Evolutionary conservation across 2,329 filamentous ascomycete species (phyloP).

Genomic region (Neodidymelliopsis sp.): DNA sequence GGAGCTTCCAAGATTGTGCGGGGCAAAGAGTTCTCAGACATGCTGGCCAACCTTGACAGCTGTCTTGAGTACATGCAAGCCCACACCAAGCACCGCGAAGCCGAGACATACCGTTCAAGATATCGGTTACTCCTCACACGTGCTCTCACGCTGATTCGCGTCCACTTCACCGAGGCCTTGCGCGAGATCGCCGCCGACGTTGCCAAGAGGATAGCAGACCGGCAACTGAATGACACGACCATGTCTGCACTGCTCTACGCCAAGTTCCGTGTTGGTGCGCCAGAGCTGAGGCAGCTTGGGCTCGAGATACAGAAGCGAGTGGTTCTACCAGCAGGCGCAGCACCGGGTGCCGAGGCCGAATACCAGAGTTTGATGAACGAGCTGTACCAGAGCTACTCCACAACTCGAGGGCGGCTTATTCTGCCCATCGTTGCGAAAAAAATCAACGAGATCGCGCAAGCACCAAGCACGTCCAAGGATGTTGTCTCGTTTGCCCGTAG

Average conservation of each 20-base stretch:
- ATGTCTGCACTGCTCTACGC: constrained; percentile 75
- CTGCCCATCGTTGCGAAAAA: constrained; percentile 70
- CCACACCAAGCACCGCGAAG: constrained; percentile 85
- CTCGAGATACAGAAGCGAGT: constrained; percentile 73
- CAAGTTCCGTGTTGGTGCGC: constrained; percentile 72
- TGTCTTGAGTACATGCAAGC: constrained; percentile 92
- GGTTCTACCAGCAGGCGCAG: constrained; percentile 65
- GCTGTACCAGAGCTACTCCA: constrained; percentile 68
- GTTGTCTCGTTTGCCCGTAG: constrained; percentile 70
- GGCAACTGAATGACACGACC: constrained; percentile 74
- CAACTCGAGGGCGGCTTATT: constrained; percentile 65
- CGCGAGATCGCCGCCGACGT: constrained; percentile 69
- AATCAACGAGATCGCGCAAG: constrained; percentile 62
- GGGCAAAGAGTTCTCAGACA: constrained; percentile 83
- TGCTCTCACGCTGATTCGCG: constrained; percentile 70
- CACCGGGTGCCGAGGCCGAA: constrained; percentile 66
- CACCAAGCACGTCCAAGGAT: constrained; percentile 67
- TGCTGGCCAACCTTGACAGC: constrained; percentile 84
- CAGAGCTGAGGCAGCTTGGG: constrained; percentile 70
- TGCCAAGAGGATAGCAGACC: constrained; percentile 68
- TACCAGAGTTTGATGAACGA: constrained; percentile 72
- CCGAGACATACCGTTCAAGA: constrained; percentile 84
- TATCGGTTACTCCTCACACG: constrained; percentile 82
- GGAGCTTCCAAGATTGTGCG: constrained; percentile 87
- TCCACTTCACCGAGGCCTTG: constrained; percentile 69